phyloP scores from a whole-genome alignment of 129 eudicot species.

The Logfia minima region DNA sequence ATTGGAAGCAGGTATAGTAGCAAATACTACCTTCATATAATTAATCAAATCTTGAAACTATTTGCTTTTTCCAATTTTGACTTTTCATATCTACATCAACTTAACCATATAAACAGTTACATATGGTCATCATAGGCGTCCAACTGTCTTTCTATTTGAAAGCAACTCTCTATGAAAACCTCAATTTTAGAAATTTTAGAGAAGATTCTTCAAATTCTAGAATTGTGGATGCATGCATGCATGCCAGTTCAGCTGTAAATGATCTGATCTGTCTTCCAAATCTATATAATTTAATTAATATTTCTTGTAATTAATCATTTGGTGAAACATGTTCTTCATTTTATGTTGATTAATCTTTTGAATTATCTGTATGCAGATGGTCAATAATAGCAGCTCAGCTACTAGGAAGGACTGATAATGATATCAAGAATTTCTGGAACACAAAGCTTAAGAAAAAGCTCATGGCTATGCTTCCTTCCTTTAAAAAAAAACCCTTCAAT shows the following conservation, averaged over 20 bases:
- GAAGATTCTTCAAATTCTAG: slow-evolving; percentile 28
- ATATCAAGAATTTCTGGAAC: slow-evolving; percentile 93
- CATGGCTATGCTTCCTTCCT: slow-evolving; percentile 46
- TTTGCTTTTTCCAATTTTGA: slow-evolving; percentile 25
- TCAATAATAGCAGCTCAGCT: slow-evolving; percentile 84
- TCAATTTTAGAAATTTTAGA: slow-evolving; percentile 6
- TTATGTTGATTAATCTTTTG: slow-evolving; percentile 2
- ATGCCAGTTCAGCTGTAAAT: slow-evolving; percentile 32
- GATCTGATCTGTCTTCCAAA: slow-evolving; percentile 24
- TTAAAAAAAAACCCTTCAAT: slow-evolving; percentile 27
- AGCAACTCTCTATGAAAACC: slow-evolving; percentile 23
- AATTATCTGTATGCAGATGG: slow-evolving; percentile 55
- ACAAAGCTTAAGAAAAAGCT: slow-evolving; percentile 88
- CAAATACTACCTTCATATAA: slow-evolving; percentile 8
- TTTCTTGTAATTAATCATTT: not conserved
- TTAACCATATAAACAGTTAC: not conserved
- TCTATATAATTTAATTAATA: slow-evolving; percentile 1
- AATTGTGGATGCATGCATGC: slow-evolving; percentile 46
- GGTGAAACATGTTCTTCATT: not conserved
- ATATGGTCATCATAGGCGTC: not conserved
- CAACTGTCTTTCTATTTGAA: slow-evolving; percentile 23
- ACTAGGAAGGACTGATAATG: slow-evolving; percentile 88
- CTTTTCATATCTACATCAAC: slow-evolving; percentile 5
- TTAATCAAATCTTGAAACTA: slow-evolving; percentile 18
- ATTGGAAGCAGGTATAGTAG: slow-evolving; percentile 81